phyloP scores from a whole-genome alignment of 257 asterid genomes.

The Anisodus acutangulus region DNA sequence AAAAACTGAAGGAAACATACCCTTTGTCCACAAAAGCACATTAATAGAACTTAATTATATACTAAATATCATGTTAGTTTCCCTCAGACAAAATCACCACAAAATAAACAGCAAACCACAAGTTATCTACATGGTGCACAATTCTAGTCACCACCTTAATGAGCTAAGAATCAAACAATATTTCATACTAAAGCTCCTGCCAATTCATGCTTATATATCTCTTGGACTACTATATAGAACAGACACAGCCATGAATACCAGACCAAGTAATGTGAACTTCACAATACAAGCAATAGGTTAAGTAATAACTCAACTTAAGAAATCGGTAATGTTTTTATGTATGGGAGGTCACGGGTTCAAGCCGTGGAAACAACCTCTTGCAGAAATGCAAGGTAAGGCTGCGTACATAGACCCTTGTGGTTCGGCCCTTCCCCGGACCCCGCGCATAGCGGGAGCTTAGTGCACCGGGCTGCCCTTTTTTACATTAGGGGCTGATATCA shows the following conservation, averaged over 20 bases:
- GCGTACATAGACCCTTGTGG: too few relatives aligned
- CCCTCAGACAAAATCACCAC: neutral
- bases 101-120: neutral
- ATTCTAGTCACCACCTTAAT: neutral
- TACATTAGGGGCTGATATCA: neutral
- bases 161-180: neutral
- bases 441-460: too few relatives aligned
- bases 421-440: too few relatives aligned
- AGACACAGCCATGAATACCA: neutral
- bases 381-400: too few relatives aligned
- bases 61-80: neutral
- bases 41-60: neutral
- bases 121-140: neutral
- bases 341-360: neutral
- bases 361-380: too few relatives aligned
- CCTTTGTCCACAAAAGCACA: slow-evolving; percentile 10
- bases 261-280: neutral
- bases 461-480: too few relatives aligned
- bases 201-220: neutral
- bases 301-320: neutral
- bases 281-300: neutral
- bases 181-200: neutral
- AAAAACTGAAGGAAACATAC: neutral
- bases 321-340: neutral
- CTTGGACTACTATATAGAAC: neutral